These are phyloP conservation scores for Earliella scabrosa DNA, from an alignment of 1,284 basidiomycete species.

Conservation along the genomic window DNA sequence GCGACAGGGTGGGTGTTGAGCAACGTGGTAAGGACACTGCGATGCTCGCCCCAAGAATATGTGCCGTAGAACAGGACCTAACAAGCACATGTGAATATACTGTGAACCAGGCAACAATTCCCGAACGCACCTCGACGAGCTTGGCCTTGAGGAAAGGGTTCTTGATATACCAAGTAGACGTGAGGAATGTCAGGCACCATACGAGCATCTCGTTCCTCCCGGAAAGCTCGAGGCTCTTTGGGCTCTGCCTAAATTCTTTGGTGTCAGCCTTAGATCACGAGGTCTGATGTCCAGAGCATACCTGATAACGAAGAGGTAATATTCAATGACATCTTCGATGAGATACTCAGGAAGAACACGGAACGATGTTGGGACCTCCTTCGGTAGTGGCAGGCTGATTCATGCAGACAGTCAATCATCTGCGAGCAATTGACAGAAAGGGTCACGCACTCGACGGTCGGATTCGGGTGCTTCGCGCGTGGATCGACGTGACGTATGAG, in stretches of 20 bases:
- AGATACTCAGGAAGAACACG: constrained; percentile 94
- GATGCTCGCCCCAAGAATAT: constrained; percentile 76
- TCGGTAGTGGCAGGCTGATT: constrained; percentile 80
- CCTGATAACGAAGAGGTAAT: constrained; percentile 84
- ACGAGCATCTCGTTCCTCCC: constrained; percentile 90
- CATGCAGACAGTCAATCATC: neutral
- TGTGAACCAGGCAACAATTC: no score
- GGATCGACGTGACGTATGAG: constrained; percentile 93
- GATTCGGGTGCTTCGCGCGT: constrained; percentile 76
- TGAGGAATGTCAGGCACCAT: constrained; percentile 91
- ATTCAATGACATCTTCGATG: constrained; percentile 93
- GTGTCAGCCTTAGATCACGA: constrained; percentile 8
- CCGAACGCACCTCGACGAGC: constrained; percentile 81
- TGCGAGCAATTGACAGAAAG: neutral
- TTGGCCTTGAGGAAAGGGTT: constrained; percentile 99
- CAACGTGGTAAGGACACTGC: constrained; percentile 79
- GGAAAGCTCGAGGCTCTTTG: constrained; percentile 80
- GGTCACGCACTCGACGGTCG: constrained; percentile 62
- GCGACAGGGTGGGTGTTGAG: constrained; percentile 89
- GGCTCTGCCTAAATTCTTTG: constrained; percentile 59
- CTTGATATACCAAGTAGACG: constrained; percentile 96
- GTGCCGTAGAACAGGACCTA: constrained; percentile 89
- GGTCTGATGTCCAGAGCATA: constrained; percentile 40
- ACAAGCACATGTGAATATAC: no score
- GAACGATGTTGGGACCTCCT: constrained; percentile 86